phyloP scores from a whole-genome alignment of 768 basidiomycete species.

The Panaeolus papilionaceus region DNA sequence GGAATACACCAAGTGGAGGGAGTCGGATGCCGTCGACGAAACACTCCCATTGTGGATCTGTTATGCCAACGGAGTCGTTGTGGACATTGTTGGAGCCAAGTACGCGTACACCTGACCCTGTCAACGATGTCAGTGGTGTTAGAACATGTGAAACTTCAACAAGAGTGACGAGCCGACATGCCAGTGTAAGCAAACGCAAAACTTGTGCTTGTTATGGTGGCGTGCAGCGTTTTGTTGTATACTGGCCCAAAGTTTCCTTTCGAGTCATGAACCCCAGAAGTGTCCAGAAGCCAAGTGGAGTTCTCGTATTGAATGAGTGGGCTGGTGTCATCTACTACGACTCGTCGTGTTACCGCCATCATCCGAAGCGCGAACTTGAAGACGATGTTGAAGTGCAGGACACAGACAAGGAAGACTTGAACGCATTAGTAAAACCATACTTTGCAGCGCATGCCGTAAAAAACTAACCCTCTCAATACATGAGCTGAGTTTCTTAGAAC shows the following conservation, averaged over 20 bases:
- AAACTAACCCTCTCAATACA: too few species aligned
- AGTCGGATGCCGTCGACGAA: slow-evolving; percentile 19
- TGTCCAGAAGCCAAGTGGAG: slow-evolving; percentile 25
- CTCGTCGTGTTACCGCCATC: slow-evolving; percentile 16
- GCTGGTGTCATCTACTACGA: slow-evolving; percentile 29
- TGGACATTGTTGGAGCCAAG: slow-evolving; percentile 16
- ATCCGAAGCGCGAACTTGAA: neutral
- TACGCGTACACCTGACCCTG: neutral
- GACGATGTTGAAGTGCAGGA: neutral
- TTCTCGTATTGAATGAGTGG: slow-evolving; percentile 26
- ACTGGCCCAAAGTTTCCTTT: slow-evolving; percentile 28
- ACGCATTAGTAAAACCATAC: too few species aligned
- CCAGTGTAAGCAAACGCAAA: slow-evolving; percentile 27
- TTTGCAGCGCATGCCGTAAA: too few species aligned
- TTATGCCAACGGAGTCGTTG: slow-evolving; percentile 19
- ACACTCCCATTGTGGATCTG: slow-evolving; percentile 23
- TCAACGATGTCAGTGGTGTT: neutral
- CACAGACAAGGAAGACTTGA: too few species aligned
- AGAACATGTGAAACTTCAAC: neutral
- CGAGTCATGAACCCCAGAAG: slow-evolving; percentile 23
- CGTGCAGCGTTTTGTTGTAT: slow-evolving; percentile 27
- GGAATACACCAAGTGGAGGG: neutral
- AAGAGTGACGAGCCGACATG: neutral
- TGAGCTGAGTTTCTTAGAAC: too few species aligned
- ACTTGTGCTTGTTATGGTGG: slow-evolving; percentile 21